A percentile compares a stretch with the other conserved stretches of the same genome.
These are phyloP conservation scores for Furcasterigmium furcatum DNA, from an alignment of 2,329 filamentous ascomycete species.

Conservation along the genomic window DNA sequence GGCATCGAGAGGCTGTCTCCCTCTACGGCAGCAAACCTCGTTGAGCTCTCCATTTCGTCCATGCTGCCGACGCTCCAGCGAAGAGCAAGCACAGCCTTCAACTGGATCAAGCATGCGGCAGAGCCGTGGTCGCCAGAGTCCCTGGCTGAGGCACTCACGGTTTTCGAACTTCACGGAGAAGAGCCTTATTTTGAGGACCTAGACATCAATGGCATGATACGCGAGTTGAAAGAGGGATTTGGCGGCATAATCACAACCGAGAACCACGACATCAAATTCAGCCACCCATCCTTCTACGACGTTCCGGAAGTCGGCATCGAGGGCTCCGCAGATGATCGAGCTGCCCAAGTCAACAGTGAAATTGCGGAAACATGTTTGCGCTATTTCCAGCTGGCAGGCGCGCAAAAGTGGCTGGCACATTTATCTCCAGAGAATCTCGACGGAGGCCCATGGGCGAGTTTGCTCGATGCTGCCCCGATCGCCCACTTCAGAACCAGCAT, in stretches of 20 bases:
- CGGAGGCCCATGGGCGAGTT: background rate
- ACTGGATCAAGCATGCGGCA: background rate
- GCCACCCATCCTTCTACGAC: background rate
- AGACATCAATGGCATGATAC: background rate
- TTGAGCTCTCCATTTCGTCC: background rate
- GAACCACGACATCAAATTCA: background rate
- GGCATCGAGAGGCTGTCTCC: background rate
- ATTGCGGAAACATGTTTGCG: background rate
- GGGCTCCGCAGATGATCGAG: background rate
- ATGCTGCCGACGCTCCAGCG: background rate
- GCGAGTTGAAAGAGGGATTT: background rate
- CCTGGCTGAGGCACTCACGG: background rate
- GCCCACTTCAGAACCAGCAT: background rate
- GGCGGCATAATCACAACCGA: background rate
- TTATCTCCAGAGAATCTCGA: background rate
- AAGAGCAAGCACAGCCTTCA: background rate
- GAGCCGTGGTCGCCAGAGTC: background rate
- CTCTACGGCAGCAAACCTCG: background rate
- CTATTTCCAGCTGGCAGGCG: background rate
- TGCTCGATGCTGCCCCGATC: background rate
- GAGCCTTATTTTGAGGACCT: background rate
- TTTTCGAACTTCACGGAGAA: background rate
- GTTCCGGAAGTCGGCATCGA: background rate
- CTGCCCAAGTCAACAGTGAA: background rate
- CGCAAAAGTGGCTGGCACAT: background rate